These are phyloP conservation scores for Pleurotus ostreatus DNA, from an alignment of 768 basidiomycete genomes.

Conservation along the genomic window DNA sequence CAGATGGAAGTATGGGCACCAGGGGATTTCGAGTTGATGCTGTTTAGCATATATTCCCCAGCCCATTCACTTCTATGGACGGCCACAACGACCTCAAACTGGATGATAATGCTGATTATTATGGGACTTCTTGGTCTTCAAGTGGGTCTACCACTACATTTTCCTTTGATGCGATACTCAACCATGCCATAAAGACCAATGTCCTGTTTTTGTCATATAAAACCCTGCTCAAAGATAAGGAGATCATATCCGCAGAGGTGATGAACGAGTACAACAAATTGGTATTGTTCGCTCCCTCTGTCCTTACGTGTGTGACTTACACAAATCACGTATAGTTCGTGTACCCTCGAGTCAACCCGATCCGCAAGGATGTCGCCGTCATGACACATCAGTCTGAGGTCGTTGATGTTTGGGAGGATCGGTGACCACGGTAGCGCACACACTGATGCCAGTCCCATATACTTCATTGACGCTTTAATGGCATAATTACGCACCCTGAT, in stretches of 20 bases:
- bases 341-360: constrained; percentile 72
- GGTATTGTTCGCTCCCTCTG: constrained; percentile 35
- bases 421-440: background rate
- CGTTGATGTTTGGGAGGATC: constrained; percentile 53
- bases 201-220: constrained; percentile 53
- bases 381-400: constrained; percentile 87
- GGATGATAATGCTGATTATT: constrained; percentile 66
- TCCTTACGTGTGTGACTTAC: background rate
- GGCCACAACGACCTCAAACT: constrained; percentile 65
- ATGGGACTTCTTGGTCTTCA: constrained; percentile 67
- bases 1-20: constrained; percentile 79
- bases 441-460: too few relatives aligned
- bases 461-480: too few relatives aligned
- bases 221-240: constrained; percentile 67
- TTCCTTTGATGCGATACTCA: background rate
- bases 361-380: constrained; percentile 73
- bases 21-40: constrained; percentile 60
- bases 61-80: constrained; percentile 73
- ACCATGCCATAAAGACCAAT: constrained; percentile 35
- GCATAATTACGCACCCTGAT: too few relatives aligned
- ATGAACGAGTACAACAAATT: constrained; percentile 81
- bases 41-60: constrained; percentile 79
- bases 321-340: constrained; percentile 55
- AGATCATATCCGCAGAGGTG: constrained; percentile 73
- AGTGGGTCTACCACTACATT: constrained; percentile 33